A percentile compares a stretch with the other conserved stretches of the same genome.
Conservation (phyloP, 768 basidiomycete species). For the Serendipita indica region DNA sequence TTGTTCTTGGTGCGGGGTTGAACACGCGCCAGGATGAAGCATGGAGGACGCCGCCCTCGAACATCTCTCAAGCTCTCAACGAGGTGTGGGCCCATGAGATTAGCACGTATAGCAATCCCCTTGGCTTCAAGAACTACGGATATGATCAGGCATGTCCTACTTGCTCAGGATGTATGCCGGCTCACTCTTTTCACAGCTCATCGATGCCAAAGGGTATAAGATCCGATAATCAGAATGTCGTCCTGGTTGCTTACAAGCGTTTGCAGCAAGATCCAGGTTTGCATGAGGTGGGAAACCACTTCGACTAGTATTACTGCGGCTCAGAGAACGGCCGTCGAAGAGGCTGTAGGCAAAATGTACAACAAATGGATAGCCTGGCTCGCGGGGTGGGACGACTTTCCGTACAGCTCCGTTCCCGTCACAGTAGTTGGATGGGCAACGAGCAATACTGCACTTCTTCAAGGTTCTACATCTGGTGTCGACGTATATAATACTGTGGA, state of each 20-base stretch:
- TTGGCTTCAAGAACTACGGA: background rate
- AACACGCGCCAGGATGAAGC: background rate
- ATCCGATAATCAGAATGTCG: background rate
- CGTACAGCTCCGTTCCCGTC: background rate
- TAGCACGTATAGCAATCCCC: background rate
- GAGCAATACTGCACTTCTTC: background rate
- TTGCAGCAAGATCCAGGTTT: background rate
- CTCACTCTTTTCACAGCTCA: background rate
- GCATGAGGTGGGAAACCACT: background rate
- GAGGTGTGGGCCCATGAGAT: background rate
- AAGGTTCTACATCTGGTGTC: background rate
- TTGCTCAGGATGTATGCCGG: background rate
- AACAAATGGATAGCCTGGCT: constrained; percentile 1
- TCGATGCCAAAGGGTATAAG: background rate
- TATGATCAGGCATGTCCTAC: background rate
- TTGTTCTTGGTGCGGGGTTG: background rate
- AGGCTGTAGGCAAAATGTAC: background rate
- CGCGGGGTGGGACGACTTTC: background rate
- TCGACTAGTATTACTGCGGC: background rate
- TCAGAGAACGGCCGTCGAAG: background rate
- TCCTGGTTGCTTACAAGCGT: background rate
- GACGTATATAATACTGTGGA: background rate
- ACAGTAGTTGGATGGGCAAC: background rate
- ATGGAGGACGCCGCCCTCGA: background rate
- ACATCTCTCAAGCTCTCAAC: background rate